Percentiles rank a stretch among this genome's conserved stretches.
Evolutionary conservation across 2,329 filamentous ascomycete species (phyloP).

Genomic region (Madurella fahalii): DNA sequence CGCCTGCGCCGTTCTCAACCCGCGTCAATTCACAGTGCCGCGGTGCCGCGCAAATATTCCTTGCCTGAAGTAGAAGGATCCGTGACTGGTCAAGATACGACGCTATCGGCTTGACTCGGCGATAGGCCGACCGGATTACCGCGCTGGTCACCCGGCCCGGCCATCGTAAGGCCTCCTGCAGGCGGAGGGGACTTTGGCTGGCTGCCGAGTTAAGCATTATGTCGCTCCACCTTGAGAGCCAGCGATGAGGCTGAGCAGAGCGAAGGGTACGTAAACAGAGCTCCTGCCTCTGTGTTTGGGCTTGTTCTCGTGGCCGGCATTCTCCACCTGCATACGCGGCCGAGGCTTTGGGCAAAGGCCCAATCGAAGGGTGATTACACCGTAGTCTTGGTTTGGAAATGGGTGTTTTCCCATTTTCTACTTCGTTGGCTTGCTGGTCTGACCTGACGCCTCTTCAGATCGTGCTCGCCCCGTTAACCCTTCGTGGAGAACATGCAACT

Average conservation of each 20-base stretch:
- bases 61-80: neutral
- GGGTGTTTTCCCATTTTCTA: neutral
- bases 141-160: neutral
- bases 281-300: neutral
- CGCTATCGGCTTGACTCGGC: neutral
- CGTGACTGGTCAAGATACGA: constrained; percentile 10
- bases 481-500: neutral
- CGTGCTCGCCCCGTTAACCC: neutral
- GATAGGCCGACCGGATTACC: neutral
- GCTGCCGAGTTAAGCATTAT: neutral
- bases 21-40: neutral
- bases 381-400: neutral
- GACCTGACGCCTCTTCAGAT: too few species aligned
- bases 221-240: neutral
- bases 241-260: neutral
- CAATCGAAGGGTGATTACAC: neutral
- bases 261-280: neutral
- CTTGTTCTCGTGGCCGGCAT: neutral
- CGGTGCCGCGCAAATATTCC: neutral
- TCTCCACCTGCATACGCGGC: neutral
- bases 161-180: too few species aligned
- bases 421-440: too few species aligned
- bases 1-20: too few species aligned
- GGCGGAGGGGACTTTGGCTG: too few species aligned
- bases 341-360: neutral